Conservation (phyloP, 2,329 filamentous ascomycete genomes). For the Aureobasidium uvarum region DNA sequence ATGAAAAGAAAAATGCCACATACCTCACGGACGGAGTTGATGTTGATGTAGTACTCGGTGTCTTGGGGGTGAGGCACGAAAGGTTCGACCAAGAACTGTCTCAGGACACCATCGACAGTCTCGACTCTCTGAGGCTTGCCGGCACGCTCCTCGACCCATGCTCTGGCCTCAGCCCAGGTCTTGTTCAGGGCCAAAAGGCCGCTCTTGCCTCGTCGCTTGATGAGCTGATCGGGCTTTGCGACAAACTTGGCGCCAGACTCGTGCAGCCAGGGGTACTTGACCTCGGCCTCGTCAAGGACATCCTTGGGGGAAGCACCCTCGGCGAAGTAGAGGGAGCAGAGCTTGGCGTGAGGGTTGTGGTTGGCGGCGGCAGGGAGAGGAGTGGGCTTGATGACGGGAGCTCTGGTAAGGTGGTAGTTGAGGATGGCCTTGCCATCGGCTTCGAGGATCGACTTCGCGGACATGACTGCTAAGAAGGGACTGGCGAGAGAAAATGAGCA, state of each 20-base stretch:
- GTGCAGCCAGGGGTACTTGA: slow-evolving; percentile 95
- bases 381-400: slow-evolving; percentile 95
- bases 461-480: slow-evolving; percentile 58
- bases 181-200: slow-evolving; percentile 96
- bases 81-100: slow-evolving; percentile 96
- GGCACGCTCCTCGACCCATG: slow-evolving; percentile 89
- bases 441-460: slow-evolving; percentile 96
- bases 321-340: slow-evolving; percentile 89
- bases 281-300: slow-evolving; percentile 91
- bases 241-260: slow-evolving; percentile 84
- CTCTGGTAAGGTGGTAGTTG: slow-evolving; percentile 99
- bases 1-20: slow-evolving; percentile 49
- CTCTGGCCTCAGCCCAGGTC: slow-evolving; percentile 89
- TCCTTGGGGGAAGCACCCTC: slow-evolving; percentile 79
- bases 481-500: slow-evolving; percentile 20
- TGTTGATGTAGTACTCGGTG: slow-evolving; percentile 99
- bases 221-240: slow-evolving; percentile 98
- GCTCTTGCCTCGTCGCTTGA: slow-evolving; percentile 99
- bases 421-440: slow-evolving; percentile 99
- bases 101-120: slow-evolving; percentile 80
- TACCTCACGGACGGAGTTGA: slow-evolving; percentile 99
- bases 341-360: slow-evolving; percentile 89
- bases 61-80: slow-evolving; percentile 94
- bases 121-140: slow-evolving; percentile 93
- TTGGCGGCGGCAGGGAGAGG: slow-evolving; percentile 78